phyloP scores from a whole-genome alignment of 1,139 yeast species.

The Torulaspora pretoriensis region DNA sequence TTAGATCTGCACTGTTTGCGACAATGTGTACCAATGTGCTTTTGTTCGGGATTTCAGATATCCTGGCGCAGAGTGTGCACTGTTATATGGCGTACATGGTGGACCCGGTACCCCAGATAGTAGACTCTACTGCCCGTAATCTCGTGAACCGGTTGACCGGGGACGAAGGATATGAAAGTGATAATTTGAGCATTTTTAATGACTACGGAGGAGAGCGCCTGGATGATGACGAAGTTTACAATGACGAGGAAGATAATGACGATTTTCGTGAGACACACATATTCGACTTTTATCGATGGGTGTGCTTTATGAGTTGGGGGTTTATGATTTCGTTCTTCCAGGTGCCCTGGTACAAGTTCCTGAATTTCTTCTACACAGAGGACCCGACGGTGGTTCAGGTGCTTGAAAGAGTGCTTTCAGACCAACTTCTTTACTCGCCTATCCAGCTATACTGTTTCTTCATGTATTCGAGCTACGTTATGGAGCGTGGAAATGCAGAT shows the following conservation, averaged over 20 bases:
- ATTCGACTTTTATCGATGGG: conserved; percentile 66
- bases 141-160: conserved; percentile 16
- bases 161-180: conserved; percentile 22
- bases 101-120: conserved; percentile 36
- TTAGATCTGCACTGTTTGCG: conserved; percentile 63
- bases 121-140: conserved; percentile 35
- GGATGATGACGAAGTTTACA: conserved; percentile 6
- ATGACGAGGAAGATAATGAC: conserved; percentile 8
- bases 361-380: conserved; percentile 70
- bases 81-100: conserved; percentile 23
- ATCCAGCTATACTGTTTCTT: conserved; percentile 75
- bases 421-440: conserved; percentile 87
- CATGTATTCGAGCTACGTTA: conserved; percentile 74
- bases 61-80: conserved; percentile 61
- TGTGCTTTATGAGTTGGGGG: conserved; percentile 88
- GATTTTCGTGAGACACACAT: conserved; percentile 34
- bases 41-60: conserved; percentile 82
- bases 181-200: conserved; percentile 26
- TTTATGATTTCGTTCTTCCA: conserved; percentile 76
- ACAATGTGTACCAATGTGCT: conserved; percentile 79
- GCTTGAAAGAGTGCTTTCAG: conserved; percentile 79
- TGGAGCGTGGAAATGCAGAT: conserved; percentile 68
- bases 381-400: conserved; percentile 83
- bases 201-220: conserved; percentile 25
- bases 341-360: conserved; percentile 81